These are phyloP conservation scores for Penicillium lagena DNA, from an alignment of 495 filamentous ascomycete species.

Conservation along the genomic window DNA sequence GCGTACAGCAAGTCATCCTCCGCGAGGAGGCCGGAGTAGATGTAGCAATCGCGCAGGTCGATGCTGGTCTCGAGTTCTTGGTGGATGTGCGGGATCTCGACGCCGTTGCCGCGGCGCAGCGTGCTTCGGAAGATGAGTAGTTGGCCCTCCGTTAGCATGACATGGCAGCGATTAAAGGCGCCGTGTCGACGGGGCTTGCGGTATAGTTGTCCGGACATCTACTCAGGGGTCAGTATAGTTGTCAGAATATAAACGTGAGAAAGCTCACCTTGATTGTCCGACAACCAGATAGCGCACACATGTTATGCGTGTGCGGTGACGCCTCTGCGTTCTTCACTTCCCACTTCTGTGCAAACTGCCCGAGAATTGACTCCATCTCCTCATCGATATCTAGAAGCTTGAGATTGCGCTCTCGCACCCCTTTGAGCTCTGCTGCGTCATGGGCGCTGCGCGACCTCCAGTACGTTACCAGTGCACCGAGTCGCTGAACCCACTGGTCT, in stretches of 20 bases:
- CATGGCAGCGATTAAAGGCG: constrained; percentile 56
- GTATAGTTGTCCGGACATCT: constrained; percentile 61
- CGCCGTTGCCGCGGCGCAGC: constrained; percentile 50
- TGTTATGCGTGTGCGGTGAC: constrained; percentile 60
- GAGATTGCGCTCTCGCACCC: constrained; percentile 53
- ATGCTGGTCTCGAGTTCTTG: constrained; percentile 53
- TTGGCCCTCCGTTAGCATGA: constrained; percentile 58
- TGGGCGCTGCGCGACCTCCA: constrained; percentile 54
- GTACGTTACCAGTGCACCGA: constrained; percentile 54
- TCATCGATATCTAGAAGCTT: constrained; percentile 63
- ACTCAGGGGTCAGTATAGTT: constrained; percentile 42
- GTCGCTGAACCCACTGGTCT: constrained; percentile 58
- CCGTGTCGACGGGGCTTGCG: constrained; percentile 59
- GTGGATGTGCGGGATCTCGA: constrained; percentile 55
- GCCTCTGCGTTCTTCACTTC: constrained; percentile 62
- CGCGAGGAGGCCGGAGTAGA: constrained; percentile 64
- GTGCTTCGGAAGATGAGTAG: constrained; percentile 60
- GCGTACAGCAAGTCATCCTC: constrained; percentile 63
- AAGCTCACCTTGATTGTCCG: constrained; percentile 52
- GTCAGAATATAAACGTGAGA: constrained; percentile 47
- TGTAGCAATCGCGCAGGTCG: constrained; percentile 62
- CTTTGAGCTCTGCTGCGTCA: constrained; percentile 52
- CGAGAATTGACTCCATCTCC: constrained; percentile 60
- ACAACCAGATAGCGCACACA: constrained; percentile 61
- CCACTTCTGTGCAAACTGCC: constrained; percentile 67